These are phyloP conservation scores for Mycena rosella DNA, from an alignment of 768 basidiomycete genomes.

Conservation along the genomic window DNA sequence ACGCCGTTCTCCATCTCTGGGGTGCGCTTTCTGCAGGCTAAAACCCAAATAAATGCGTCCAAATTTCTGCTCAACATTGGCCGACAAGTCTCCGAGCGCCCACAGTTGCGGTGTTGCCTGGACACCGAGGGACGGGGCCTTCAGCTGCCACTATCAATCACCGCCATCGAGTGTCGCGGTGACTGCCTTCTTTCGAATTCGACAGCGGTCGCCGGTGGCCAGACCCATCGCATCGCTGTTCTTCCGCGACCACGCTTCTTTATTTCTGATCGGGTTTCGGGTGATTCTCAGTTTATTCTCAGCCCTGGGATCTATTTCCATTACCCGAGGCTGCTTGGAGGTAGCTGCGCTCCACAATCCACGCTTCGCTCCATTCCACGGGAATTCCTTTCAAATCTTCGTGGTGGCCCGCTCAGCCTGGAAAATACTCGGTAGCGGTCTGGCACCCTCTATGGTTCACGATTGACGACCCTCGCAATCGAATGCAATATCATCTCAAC, in stretches of 20 bases:
- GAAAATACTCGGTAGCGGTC: not conserved
- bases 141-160: not conserved
- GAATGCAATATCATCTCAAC: not conserved
- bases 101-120: not conserved
- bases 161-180: not conserved
- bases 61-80: not conserved
- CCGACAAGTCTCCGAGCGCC: constrained; percentile 33
- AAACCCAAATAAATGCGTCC: not conserved
- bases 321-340: not conserved
- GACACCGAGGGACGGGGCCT: not conserved
- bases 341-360: not conserved
- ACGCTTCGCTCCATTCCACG: not conserved
- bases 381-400: not conserved
- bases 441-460: not conserved
- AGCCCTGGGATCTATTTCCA: constrained; percentile 14
- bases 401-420: not conserved
- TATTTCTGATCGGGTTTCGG: constrained; percentile 25
- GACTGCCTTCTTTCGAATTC: not conserved
- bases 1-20: not conserved
- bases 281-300: constrained; percentile 14
- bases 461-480: not conserved
- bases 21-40: not conserved
- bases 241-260: constrained; percentile 1
- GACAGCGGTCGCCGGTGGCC: not conserved
- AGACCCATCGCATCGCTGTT: not conserved